Conservation (phyloP, 2,329 filamentous ascomycete genomes). For the Microcyclospora tardicrescens region DNA sequence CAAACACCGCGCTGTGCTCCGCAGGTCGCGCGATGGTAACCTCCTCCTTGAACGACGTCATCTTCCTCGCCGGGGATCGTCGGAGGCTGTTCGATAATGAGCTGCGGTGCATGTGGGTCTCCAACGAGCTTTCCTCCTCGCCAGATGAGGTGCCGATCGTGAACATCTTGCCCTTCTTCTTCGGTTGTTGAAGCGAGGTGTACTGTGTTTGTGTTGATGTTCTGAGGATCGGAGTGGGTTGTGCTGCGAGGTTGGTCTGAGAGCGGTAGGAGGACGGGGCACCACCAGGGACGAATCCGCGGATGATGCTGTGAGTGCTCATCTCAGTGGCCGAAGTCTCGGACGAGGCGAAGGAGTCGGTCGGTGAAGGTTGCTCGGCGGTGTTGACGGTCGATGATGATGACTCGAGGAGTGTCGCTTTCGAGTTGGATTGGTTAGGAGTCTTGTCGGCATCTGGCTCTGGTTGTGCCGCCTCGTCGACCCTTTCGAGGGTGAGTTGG, state of each 20-base stretch:
- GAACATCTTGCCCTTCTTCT: constrained; percentile 59
- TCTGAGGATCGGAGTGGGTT: constrained; percentile 50
- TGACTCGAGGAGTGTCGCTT: constrained; percentile 34
- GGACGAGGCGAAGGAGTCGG: constrained; percentile 35
- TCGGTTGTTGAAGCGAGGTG: constrained; percentile 24
- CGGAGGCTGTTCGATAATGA: constrained; percentile 42
- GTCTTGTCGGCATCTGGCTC: background rate
- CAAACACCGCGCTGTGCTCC: constrained; percentile 45
- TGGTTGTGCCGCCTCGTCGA: background rate
- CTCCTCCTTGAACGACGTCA: constrained; percentile 68
- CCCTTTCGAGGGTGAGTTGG: background rate
- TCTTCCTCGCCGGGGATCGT: constrained; percentile 50
- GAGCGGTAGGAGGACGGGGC: constrained; percentile 56
- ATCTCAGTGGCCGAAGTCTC: constrained; percentile 53
- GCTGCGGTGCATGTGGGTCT: constrained; percentile 47
- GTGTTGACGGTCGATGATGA: constrained; percentile 44
- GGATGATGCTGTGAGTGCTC: constrained; percentile 58
- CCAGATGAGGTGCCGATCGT: constrained; percentile 66
- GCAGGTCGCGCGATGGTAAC: constrained; percentile 43
- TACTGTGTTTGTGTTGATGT: constrained; percentile 24
- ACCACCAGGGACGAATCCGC: constrained; percentile 71
- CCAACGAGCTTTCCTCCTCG: constrained; percentile 69
- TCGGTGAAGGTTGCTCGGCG: constrained; percentile 19
- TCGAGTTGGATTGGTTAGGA: constrained; percentile 1
- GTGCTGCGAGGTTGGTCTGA: constrained; percentile 41